phyloP scores from a whole-genome alignment of 192 early-diverging fungal species.

The Borealophlyctis nickersoniae region DNA sequence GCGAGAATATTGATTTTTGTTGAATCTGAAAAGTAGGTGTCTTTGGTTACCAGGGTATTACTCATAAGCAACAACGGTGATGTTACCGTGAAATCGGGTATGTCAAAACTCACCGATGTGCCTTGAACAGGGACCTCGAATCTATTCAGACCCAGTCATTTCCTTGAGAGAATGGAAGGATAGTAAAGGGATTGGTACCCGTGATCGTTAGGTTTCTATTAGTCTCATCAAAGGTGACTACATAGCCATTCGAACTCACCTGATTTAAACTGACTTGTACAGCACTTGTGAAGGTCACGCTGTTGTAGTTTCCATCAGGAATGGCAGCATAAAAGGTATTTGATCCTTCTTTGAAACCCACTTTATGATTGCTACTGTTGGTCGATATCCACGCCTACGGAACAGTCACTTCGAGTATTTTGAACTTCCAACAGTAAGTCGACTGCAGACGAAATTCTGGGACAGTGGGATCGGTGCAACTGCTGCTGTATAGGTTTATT shows the following conservation, averaged over 20 bases:
- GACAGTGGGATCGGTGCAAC: background rate
- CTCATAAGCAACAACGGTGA: background rate
- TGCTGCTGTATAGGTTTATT: background rate
- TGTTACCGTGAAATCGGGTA: background rate
- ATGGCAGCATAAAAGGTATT: background rate
- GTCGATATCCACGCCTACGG: background rate
- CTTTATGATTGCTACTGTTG: background rate
- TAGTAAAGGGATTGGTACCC: background rate
- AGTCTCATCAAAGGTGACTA: background rate
- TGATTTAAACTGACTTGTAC: background rate
- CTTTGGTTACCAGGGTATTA: background rate
- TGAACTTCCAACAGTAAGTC: background rate
- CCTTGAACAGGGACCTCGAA: background rate
- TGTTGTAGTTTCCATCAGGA: background rate
- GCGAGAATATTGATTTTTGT: background rate
- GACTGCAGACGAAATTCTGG: background rate
- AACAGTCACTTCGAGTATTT: background rate
- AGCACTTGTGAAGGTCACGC: background rate
- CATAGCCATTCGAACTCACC: background rate
- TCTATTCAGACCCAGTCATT: background rate
- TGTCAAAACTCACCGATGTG: background rate
- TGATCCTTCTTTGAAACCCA: background rate
- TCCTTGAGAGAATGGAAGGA: background rate
- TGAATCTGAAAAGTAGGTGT: background rate
- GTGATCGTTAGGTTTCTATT: background rate